phyloP scores from a whole-genome alignment of 2,329 filamentous ascomycete genomes.

The Phyllosticta capitalensis region DNA sequence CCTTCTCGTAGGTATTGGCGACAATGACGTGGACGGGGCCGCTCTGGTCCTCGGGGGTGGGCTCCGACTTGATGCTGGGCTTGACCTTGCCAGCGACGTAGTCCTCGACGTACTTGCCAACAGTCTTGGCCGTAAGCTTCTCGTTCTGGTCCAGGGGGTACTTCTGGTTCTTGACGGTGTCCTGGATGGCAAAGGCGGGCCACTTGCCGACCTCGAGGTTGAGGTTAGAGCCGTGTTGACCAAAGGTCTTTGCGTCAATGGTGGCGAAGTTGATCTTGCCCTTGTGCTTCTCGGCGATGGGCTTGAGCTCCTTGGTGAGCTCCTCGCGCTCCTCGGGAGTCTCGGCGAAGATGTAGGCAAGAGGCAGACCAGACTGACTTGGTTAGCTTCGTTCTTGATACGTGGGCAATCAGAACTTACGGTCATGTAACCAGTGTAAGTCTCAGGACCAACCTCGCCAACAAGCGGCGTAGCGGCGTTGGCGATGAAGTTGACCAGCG shows the following conservation, averaged over 20 bases:
- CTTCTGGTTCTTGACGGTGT: conserved; percentile 91
- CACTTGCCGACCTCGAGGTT: conserved; percentile 95
- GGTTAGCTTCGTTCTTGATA: conserved; percentile 8
- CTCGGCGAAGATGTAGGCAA: conserved; percentile 97
- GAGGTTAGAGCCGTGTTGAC: conserved; percentile 89
- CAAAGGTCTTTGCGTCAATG: conserved; percentile 89
- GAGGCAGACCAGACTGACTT: conserved; percentile 64
- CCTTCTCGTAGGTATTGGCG: conserved; percentile 83
- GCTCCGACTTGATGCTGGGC: conserved; percentile 97
- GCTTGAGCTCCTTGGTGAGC: conserved; percentile 68
- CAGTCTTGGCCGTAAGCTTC: conserved; percentile 62
- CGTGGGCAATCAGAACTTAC: conserved; percentile 32
- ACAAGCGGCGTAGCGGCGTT: conserved; percentile 79
- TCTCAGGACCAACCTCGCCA: conserved; percentile 93
- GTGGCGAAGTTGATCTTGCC: conserved; percentile 96
- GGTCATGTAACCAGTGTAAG: conserved; percentile 90
- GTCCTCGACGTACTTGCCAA: conserved; percentile 76
- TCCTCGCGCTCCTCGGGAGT: conserved; percentile 77
- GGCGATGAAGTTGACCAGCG: conserved; percentile 76
- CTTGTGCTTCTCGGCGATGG: conserved; percentile 83
- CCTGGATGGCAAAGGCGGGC: conserved; percentile 96
- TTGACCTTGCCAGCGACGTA: conserved; percentile 81
- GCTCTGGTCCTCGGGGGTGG: conserved; percentile 86
- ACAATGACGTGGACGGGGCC: conserved; percentile 81
- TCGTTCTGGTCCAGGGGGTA: conserved; percentile 84